These are phyloP conservation scores for Aurinia saxatilis DNA, from an alignment of 345 rosid genomes.

Conservation along the genomic window DNA sequence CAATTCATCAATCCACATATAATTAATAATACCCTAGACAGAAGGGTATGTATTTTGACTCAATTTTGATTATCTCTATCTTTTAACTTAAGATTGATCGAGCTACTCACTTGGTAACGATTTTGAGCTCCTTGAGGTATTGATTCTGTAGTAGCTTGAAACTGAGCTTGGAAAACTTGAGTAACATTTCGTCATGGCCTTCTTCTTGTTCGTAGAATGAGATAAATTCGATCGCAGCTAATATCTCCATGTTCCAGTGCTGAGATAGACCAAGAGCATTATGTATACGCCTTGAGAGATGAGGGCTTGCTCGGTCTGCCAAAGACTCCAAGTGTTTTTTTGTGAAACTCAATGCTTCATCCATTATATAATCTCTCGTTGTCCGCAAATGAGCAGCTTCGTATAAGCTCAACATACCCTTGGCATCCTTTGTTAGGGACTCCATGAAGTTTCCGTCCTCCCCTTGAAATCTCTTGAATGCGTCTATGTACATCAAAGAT, in stretches of 20 bases:
- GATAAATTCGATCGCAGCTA: background rate
- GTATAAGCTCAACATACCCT: constrained; percentile 32
- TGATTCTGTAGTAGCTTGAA: background rate
- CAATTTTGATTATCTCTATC: background rate
- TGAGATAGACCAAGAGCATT: background rate
- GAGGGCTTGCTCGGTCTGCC: background rate
- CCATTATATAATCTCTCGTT: constrained; percentile 26
- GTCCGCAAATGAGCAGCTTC: constrained; percentile 31
- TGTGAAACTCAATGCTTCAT: constrained; percentile 28
- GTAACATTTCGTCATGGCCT: background rate
- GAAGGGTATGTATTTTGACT: background rate
- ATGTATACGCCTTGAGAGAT: background rate
- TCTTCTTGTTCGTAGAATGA: background rate
- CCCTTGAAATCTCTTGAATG: constrained; percentile 26
- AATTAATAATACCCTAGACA: too few species aligned
- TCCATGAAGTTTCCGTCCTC: constrained; percentile 15
- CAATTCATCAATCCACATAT: too few species aligned
- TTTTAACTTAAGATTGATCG: too few species aligned
- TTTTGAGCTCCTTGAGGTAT: constrained; percentile 4
- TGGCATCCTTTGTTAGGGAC: background rate
- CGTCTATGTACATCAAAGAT: constrained; percentile 18
- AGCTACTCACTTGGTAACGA: background rate
- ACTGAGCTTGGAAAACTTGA: constrained; percentile 14
- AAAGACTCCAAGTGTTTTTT: background rate
- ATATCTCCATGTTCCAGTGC: background rate